Conservation (phyloP, 495 filamentous ascomycete species). For the Talaromyces stipitatus region DNA sequence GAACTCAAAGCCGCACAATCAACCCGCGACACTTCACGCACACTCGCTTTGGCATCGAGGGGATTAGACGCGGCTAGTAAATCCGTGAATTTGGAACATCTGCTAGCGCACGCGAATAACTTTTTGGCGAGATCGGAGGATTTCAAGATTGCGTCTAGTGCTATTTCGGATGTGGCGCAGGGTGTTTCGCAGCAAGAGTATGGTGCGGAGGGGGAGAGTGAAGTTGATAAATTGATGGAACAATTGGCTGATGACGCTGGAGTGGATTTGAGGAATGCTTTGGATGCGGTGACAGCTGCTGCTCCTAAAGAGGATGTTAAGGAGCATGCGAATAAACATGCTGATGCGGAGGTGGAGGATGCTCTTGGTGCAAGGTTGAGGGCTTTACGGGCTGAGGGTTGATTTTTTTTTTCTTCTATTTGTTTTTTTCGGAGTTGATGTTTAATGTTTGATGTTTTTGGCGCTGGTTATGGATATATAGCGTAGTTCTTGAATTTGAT, state of each 20-base stretch:
- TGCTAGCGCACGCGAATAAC: slow-evolving; percentile 40
- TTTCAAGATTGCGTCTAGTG: slow-evolving; percentile 39
- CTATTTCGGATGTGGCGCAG: slow-evolving; percentile 40
- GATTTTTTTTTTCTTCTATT: not conserved
- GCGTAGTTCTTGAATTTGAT: not conserved
- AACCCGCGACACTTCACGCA: slow-evolving; percentile 40
- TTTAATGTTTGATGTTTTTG: not conserved
- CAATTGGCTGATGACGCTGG: slow-evolving; percentile 42
- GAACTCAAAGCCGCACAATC: slow-evolving; percentile 41
- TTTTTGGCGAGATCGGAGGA: slow-evolving; percentile 39
- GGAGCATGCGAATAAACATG: slow-evolving; percentile 18
- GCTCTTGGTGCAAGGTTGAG: slow-evolving; percentile 34
- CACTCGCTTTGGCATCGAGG: slow-evolving; percentile 33
- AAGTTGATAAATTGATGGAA: slow-evolving; percentile 41
- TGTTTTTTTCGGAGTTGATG: not conserved
- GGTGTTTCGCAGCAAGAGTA: slow-evolving; percentile 41
- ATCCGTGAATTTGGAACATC: slow-evolving; percentile 36
- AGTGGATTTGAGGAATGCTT: slow-evolving; percentile 33
- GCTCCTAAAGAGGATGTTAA: slow-evolving; percentile 34
- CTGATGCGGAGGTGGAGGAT: slow-evolving; percentile 34
- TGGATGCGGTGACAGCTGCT: slow-evolving; percentile 26
- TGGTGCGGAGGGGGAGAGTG: slow-evolving; percentile 37
- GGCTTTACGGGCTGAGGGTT: slow-evolving; percentile 28
- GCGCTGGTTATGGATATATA: not conserved
- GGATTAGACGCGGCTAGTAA: slow-evolving; percentile 37